Evolutionary conservation across 2,329 filamentous ascomycete genomes (phyloP).

Genomic region (Cordyceps cicadae): DNA sequence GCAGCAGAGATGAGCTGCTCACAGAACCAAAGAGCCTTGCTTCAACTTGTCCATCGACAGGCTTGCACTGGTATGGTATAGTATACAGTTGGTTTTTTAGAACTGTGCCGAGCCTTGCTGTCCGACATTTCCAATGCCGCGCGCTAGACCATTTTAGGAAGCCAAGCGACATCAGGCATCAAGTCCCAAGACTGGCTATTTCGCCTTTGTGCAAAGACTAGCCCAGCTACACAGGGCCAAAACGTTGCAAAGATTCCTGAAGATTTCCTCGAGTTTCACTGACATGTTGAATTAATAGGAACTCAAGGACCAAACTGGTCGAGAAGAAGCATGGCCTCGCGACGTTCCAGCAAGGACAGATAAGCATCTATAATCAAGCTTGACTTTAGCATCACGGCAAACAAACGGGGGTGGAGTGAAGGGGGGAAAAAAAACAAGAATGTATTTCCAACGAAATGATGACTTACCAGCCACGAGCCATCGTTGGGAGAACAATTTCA

Average conservation of each 20-base stretch:
- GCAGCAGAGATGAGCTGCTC: no score
- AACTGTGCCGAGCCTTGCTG: background rate
- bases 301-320: background rate
- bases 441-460: background rate
- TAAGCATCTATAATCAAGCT: background rate
- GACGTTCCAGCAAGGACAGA: background rate
- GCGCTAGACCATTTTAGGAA: slow-evolving; percentile 9
- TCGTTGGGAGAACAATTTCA: background rate
- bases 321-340: slow-evolving; percentile 3
- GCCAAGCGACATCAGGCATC: slow-evolving; percentile 5
- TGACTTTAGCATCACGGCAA: background rate
- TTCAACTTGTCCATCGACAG: no score
- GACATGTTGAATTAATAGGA: no score
- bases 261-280: no score
- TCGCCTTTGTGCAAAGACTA: no score
- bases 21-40: no score
- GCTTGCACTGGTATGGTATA: no score
- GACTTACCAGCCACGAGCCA: slow-evolving; percentile 6
- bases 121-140: background rate
- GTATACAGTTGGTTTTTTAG: no score
- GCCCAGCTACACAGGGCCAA: no score
- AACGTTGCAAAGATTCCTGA: no score
- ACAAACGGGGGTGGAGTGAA: no score
- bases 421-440: background rate
- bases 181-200: no score